Evolutionary conservation across 2,329 filamentous ascomycete genomes (phyloP), one percentile per base, ranked within the genome.

Genomic region (Sclerotinia spermophila): DNA sequence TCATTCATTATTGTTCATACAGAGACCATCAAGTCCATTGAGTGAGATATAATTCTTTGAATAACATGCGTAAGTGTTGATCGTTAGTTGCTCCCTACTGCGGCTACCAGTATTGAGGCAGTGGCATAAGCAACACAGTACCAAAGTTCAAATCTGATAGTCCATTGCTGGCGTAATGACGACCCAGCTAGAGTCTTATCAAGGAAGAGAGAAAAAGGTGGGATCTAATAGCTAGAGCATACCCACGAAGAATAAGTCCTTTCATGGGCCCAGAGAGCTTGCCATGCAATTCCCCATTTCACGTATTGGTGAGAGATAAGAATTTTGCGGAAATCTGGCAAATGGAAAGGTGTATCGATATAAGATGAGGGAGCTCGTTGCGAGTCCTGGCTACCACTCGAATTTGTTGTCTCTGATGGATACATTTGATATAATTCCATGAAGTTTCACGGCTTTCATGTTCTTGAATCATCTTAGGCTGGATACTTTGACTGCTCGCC

Each of bases 51-150:
- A 27, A 21, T 71, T 70, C 15, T 44, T 71, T 70, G 19, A 73
- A 48, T 1, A 74, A 11, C 7, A 48, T 71, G 72, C 72, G 75
- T 17, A 74, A 65, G 30, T 75, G 74, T 44, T 72, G 70, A 42
- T 67, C 66, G 40, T 72, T 72, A 24, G 69, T 55, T 19, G 30
- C 48, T 30, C 60, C 60, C 44, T 21, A 55, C 64, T 33, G 70
- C 68, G 21, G 71, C 69, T 51, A 55, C 42, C 1, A 75, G 51
- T 17, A 48, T 27, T 15, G 73, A 71, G 45, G 71, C 35, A 27
- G 70, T 53, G 2, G 71, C 38, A 35, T 73, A 71, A 21, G 69
- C 51, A 53, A 72, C 7, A 68, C 72, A 15, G 70, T 75, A 55
- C 73, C 73, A 27, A 73, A 45, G 42, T 58, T 33, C 73, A 27